Evolutionary conservation across 2,329 filamentous ascomycete genomes (phyloP), one percentile per base, ranked within the genome.

Genomic region (Talaromyces sp.): DNA sequence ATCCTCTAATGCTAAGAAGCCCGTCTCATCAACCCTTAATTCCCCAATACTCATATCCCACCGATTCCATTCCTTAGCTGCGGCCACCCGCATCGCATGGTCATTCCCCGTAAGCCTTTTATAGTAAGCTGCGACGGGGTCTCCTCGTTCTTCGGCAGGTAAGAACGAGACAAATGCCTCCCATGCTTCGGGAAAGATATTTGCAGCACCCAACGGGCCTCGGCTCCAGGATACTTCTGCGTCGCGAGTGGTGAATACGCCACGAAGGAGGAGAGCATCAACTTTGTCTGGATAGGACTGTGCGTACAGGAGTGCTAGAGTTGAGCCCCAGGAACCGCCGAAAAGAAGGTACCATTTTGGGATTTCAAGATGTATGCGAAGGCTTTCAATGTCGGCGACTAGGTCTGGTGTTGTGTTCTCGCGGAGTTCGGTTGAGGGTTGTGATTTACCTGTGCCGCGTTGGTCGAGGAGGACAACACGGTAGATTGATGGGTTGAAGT

Each of bases 291-390:
- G 72, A 32, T 79, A 70, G 1, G 69, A 68, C 56, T 80, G 71
- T 1, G 77, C 65, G 58, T 80, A 80, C 20, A 73, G 67, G 0
- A 80, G 64, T 0, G 75, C 64, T 14, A 80, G 68, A 0, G 76
- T 77, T 3, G 74, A 75, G 30, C 77, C 77, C 77, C 77, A 80
- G 1, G 76, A 79, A 1, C 77, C 76, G 35, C 78, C 78, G 54
- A 79, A 80, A 3, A 80, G 72, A 10, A 56, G 19, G 37, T 73
- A 68, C 78, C 77, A 80, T 60, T 76, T 76, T 7, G 61, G 36
- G 27, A 80, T 73, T 1, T 65, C 49, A 6, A 80, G 65, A 47
- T 78, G 74, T 14, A 66, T 55, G 35, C 78, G 71, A 1, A 80
- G 63, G 1, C 63, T 59, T 54, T 80, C 77, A 55, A 80, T 75